Evolutionary conservation across 2,329 filamentous ascomycete genomes (phyloP), one percentile per base, ranked within the genome.

Genomic region (Penicillium sp.): DNA sequence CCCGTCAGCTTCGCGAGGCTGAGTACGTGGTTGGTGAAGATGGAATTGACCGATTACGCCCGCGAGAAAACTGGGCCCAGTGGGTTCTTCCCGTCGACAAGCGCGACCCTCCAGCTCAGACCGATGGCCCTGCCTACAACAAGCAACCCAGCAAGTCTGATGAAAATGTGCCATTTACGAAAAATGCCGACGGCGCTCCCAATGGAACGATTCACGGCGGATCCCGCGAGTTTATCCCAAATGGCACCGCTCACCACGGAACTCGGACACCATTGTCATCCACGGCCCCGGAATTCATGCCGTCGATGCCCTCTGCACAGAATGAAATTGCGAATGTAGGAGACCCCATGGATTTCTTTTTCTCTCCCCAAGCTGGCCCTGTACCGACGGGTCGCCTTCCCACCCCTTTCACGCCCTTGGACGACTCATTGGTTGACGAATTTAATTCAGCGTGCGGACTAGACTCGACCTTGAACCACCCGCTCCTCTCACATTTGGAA

Each of bases 21-120:
- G 88, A 96, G 52, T 82, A 85, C 54, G 74, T 83, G 31, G 66
- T 80, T 22, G 83, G 84, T 27, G 77, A 84, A 17, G 87, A 95
- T 59, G 81, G 83, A 20, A 70, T 82, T 33, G 87, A 95, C 60
- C 77, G 87, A 29, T 62, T 96, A 30, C 83, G 92, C 35, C 77
- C 79, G 42, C 76, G 77, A 16, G 75, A 86, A 13, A 80, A 78
- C 16, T 95, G 88, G 86, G 74, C 83, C 50, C 78, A 81, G 49
- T 96, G 86, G 72, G 76, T 95, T 13, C 66, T 93, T 41, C 75
- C 77, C 2, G 72, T 80, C 56, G 75, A 80, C 9, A 77, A 86
- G 45, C 82, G 90, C 45, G 79, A 88, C 50, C 72, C 79, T 28
- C 74, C 77, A 13, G 85, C 85, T 26, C 85, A 83, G 58, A 84